Conservation (phyloP, 345 rosid species). For the Murraya koenigii region DNA sequence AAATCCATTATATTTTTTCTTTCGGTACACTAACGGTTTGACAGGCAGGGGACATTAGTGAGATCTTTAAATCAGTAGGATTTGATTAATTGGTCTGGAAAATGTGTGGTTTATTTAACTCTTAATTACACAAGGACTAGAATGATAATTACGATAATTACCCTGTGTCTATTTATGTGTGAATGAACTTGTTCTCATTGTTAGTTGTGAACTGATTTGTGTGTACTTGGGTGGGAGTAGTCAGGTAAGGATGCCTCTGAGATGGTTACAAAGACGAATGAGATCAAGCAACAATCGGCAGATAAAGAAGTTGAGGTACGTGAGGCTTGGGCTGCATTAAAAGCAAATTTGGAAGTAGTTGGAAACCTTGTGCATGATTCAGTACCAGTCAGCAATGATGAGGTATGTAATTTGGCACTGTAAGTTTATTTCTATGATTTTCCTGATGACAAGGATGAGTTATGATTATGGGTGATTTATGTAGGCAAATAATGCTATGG, state of each 20-base stretch:
- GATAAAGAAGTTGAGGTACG: slow-evolving; percentile 71
- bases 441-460: background rate
- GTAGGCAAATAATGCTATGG: slow-evolving; percentile 71
- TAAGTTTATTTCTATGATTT: background rate
- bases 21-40: too few species aligned
- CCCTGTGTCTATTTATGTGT: too few species aligned
- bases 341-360: slow-evolving; percentile 56
- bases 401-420: slow-evolving; percentile 37
- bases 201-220: background rate
- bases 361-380: slow-evolving; percentile 95
- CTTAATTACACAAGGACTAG: too few species aligned
- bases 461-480: background rate
- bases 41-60: too few species aligned
- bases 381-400: slow-evolving; percentile 69
- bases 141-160: too few species aligned
- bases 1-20: too few species aligned
- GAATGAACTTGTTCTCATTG: too few species aligned
- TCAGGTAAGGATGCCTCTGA: slow-evolving; percentile 55
- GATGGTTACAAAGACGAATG: slow-evolving; percentile 48
- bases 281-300: slow-evolving; percentile 45
- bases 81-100: too few species aligned
- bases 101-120: too few species aligned
- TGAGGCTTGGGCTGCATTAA: slow-evolving; percentile 49
- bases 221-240: slow-evolving; percentile 21
- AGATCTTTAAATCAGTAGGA: too few species aligned